Conservation (phyloP, 2,329 filamentous ascomycete genomes). For the Scolecobasidium constrictum region DNA sequence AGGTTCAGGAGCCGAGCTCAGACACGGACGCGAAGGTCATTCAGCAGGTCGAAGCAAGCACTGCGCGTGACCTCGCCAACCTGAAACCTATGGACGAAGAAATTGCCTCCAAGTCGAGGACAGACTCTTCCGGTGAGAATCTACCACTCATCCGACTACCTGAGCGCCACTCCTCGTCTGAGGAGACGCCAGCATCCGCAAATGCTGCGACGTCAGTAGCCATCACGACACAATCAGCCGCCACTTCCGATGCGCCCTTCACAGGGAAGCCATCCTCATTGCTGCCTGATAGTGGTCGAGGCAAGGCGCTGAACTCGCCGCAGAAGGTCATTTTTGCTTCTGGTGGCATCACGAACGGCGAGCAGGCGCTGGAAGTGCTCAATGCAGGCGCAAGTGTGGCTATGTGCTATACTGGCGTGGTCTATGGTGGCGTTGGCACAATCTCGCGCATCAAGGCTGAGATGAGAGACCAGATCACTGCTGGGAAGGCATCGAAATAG, state of each 20-base stretch:
- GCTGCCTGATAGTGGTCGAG: not conserved
- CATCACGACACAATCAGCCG: conserved; percentile 1
- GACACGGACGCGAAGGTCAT: not conserved
- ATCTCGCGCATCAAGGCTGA: conserved; percentile 42
- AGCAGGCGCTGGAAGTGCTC: conserved; percentile 69
- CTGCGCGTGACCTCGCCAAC: conserved; percentile 1
- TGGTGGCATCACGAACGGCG: conserved; percentile 81
- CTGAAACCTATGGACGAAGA: conserved; percentile 7
- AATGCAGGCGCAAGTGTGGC: conserved; percentile 84
- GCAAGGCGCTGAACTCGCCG: conserved; percentile 6
- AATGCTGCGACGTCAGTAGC: not conserved
- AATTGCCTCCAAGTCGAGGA: too few relatives aligned
- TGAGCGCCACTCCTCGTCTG: not conserved
- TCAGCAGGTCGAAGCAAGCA: not conserved
- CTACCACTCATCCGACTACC: conserved; percentile 3
- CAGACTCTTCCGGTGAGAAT: not conserved
- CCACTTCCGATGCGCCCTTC: not conserved
- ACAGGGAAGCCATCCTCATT: not conserved
- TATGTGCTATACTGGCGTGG: conserved; percentile 77
- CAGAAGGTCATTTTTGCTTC: conserved; percentile 86
- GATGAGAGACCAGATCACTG: conserved; percentile 21
- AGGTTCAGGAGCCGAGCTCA: not conserved
- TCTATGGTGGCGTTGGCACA: conserved; percentile 52
- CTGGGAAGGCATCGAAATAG: too few relatives aligned
- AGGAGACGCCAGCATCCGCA: not conserved